A percentile compares a stretch with the other conserved stretches of the same genome.
These are phyloP conservation scores for Fusarium keratoplasticum DNA, from an alignment of 2,329 filamentous ascomycete genomes.

Conservation along the genomic window DNA sequence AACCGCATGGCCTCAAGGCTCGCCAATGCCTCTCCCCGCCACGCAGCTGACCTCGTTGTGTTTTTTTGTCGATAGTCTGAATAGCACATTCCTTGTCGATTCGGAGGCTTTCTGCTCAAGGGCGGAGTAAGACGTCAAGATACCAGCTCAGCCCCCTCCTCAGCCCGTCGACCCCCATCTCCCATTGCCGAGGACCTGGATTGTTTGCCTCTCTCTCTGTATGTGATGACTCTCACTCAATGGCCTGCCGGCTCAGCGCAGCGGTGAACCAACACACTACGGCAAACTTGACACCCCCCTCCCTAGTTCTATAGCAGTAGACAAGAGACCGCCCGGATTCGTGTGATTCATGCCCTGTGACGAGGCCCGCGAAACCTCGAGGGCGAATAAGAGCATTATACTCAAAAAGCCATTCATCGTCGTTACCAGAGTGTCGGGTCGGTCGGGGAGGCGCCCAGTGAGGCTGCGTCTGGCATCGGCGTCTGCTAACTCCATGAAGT, in stretches of 20 bases:
- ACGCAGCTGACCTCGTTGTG: background rate
- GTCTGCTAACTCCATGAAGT: background rate
- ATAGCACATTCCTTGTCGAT: background rate
- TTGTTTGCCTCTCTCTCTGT: constrained; percentile 12
- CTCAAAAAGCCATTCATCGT: background rate
- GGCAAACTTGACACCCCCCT: background rate
- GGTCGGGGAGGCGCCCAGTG: background rate
- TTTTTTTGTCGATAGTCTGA: background rate
- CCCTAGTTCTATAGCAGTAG: background rate
- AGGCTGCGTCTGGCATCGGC: background rate
- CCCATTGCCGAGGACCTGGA: background rate
- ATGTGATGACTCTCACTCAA: background rate
- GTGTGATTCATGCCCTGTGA: constrained; percentile 23
- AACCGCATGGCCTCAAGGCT: background rate
- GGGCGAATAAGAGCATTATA: background rate
- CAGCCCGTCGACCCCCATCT: background rate
- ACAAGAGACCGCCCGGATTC: background rate
- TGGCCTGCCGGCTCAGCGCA: background rate
- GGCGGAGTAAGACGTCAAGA: background rate
- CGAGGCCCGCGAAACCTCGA: background rate
- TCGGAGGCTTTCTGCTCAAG: background rate
- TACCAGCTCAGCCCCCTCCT: background rate
- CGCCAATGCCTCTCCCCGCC: background rate
- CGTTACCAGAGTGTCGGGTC: background rate
- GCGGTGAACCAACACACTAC: background rate